A percentile compares a stretch with the other conserved stretches of the same genome.
phyloP scores from a whole-genome alignment of 2,329 filamentous ascomycete species.

The Cercospora sp. region DNA sequence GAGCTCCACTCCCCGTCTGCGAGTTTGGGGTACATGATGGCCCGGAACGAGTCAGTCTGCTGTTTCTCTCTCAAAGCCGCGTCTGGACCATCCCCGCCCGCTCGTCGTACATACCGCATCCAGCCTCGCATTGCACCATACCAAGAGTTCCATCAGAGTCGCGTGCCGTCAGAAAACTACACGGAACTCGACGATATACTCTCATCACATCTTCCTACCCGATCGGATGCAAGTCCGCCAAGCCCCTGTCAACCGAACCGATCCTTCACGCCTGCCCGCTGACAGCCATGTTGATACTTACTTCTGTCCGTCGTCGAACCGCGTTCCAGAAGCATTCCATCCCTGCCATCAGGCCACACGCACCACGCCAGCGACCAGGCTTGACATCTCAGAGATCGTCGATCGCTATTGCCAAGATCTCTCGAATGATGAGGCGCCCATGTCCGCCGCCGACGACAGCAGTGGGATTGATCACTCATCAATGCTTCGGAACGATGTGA shows the following conservation, averaged over 20 bases:
- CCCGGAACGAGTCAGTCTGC: background rate
- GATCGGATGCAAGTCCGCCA: background rate
- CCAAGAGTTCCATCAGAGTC: background rate
- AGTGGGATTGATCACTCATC: background rate
- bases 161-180: background rate
- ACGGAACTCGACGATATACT: background rate
- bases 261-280: background rate
- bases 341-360: background rate
- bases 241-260: background rate
- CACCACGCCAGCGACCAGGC: background rate
- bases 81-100: background rate
- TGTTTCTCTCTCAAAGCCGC: background rate
- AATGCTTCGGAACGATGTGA: background rate
- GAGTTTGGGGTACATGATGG: background rate
- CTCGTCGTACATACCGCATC: background rate
- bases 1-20: background rate
- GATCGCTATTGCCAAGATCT: background rate
- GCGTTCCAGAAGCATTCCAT: background rate
- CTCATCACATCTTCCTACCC: background rate
- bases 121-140: background rate
- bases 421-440: background rate
- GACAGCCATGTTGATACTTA: background rate
- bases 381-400: background rate
- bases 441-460: background rate
- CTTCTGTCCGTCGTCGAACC: background rate